Evolutionary conservation across 164 flowering plant genomes (phyloP), one percentile per base, ranked within the genome.

Genomic region (Cinnamomum chago): DNA sequence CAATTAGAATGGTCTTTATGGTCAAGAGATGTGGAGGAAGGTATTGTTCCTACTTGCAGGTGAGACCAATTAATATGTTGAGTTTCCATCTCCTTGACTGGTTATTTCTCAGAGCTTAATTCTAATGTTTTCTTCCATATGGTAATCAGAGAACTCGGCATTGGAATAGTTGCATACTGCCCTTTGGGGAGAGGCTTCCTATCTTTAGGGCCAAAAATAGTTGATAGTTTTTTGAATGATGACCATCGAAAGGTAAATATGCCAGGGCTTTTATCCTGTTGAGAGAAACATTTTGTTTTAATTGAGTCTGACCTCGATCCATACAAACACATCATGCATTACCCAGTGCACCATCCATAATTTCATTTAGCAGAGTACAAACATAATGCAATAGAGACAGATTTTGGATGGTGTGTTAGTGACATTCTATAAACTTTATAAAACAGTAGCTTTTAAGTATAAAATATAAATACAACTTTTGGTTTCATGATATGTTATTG

Each of bases 101-200:
- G 11, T 3, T 9, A 40, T 40, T 40, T 40, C 10, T 60, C 12
- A 28, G 4, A 20, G 17, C 25, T 58, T 15, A 25, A 40, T 17
- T 10, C 17, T 67, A 12, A 68, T 70, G n/a, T 71, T 20, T 47
- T n/a, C 40, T 70, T 76, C 15, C 52, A 51, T 72, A 15, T 67
- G 33, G 2, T 65, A 20, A 5, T 5, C 76, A 79, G 76, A 33
- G 82, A 79, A 40, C 82, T 79, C 58, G 92, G 90, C 15, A 88
- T 88, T 35, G 91, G 90, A 0, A 86, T 89, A 70, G 90, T 89
- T 74, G 78, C 90, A 15, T 89, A 84, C 68, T 81, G 88, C 72
- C 91, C 90, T 62, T 73, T 89, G 2, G 91, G 90, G 30, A 75
- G 86, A 14, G 92, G 93, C 2, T 88, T 89, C 78, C 50, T 88